Evolutionary conservation across 139 green algal species (phyloP).

Genomic region (Medakamo hakoo): DNA sequence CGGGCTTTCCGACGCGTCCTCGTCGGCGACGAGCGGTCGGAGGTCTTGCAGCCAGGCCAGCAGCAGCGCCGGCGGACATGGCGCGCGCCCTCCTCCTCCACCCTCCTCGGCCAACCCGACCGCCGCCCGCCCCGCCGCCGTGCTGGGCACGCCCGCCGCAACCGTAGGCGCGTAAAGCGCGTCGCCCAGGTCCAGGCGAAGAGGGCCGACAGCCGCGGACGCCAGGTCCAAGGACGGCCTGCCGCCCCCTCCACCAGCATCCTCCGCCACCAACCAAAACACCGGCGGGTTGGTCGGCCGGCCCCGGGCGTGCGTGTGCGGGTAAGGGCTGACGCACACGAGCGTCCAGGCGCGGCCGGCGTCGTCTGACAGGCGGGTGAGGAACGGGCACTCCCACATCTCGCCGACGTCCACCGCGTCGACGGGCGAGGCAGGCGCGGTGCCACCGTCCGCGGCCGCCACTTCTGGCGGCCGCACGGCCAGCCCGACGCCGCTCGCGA

Average conservation of each 20-base stretch:
- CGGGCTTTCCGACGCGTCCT: neutral
- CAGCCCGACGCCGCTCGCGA: constrained; percentile 12
- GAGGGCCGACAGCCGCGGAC: constrained; percentile 8
- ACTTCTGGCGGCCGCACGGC: too few species aligned
- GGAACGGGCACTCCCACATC: constrained; percentile 45
- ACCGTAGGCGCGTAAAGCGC: constrained; percentile 18
- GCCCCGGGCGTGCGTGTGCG: neutral
- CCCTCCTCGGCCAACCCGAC: neutral
- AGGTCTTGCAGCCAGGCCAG: constrained; percentile 22
- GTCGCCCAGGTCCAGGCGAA: constrained; percentile 21
- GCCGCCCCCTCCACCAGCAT: too few species aligned
- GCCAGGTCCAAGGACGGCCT: neutral
- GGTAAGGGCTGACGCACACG: neutral
- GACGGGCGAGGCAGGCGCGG: neutral
- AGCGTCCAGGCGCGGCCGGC: neutral
- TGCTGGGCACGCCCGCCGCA: neutral
- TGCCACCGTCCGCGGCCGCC: too few species aligned
- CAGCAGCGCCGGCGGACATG: constrained; percentile 11
- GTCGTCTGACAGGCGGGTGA: constrained; percentile 15
- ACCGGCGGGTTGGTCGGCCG: too few species aligned
- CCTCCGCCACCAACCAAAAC: too few species aligned
- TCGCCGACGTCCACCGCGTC: constrained; percentile 5
- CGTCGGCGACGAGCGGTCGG: too few species aligned
- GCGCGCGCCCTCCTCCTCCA: neutral
- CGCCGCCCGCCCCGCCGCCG: too few species aligned